Evolutionary conservation across 1,139 yeast genomes (phyloP).

Genomic region (Scheffersomyces quercinus): DNA sequence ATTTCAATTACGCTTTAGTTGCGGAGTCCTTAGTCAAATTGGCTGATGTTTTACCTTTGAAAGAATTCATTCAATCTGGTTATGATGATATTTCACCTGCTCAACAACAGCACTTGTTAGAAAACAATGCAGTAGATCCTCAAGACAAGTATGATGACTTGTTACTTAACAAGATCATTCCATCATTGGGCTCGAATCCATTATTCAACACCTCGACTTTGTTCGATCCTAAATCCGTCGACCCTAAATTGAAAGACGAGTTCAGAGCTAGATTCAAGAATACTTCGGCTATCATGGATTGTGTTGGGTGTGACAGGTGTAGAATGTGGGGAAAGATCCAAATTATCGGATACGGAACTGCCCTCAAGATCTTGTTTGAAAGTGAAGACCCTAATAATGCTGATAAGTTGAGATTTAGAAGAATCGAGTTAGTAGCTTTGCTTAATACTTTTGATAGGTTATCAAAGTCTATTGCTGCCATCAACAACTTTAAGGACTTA

Average conservation of each 20-base stretch:
- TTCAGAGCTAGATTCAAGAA: conserved; percentile 84
- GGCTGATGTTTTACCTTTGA: conserved; percentile 30
- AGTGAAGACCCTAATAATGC: conserved; percentile 46
- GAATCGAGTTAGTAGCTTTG: conserved; percentile 87
- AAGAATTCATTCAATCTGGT: conserved; percentile 25
- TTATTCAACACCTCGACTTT: conserved; percentile 47
- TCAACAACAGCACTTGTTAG: conserved; percentile 30
- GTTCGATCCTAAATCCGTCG: conserved; percentile 57
- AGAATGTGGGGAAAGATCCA: conserved; percentile 98
- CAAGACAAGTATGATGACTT: conserved; percentile 19
- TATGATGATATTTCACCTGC: conserved; percentile 18
- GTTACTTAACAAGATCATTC: conserved; percentile 30
- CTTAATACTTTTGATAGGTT: conserved; percentile 90
- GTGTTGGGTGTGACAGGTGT: conserved; percentile 98
- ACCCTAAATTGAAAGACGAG: conserved; percentile 70
- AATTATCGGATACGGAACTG: conserved; percentile 96
- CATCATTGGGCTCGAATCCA: conserved; percentile 27
- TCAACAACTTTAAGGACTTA: conserved; percentile 65
- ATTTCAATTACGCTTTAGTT: conserved; percentile 88
- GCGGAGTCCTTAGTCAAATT: conserved; percentile 77
- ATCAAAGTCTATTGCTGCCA: conserved; percentile 78
- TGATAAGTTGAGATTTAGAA: conserved; percentile 54
- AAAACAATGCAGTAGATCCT: conserved; percentile 47
- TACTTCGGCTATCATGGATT: conserved; percentile 92
- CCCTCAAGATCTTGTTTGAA: conserved; percentile 86